Base-by-base conservation (phyloP, 1,139 yeast genomes). In the Wickerhamomyces sp. region DNA sequence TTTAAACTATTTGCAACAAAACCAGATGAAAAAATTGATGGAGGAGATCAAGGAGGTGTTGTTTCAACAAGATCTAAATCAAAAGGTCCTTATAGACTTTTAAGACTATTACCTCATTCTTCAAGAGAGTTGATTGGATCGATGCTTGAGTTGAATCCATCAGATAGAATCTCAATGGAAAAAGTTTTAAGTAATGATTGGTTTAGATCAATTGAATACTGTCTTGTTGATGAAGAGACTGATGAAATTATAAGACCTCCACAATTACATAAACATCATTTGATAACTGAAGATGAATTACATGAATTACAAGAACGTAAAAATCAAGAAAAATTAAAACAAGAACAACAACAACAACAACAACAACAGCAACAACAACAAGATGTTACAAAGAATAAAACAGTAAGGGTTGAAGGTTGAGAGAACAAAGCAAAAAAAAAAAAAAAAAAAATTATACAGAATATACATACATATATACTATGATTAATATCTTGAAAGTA, bases 51-150 rank as follows among this genome's bases (percentile, higher is more conserved):
- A 38, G 64, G 62, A 33, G 56, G 58, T 23, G 49, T 55, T 13
- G 30, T 19, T 19, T 7, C 7, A 19, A 8, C 21, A 19, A 52
- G 54, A 51, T 46, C 62, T 38, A 40, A 54, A 45, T 35, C 66
- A 44, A 45, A 49, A 45, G 96, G 98, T 1, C 96, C 96, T 1
- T 81, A 87, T 66, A 69, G 96, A 47, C 62, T 91, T 40, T 67
- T 89, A 64, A 71, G 95, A 48, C 68, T 87, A 43, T 65, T 91
- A 34, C 97, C 97, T 2, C 78, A 77, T 41, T 82, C 84, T 6
- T 72, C 95, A 14, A 69, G 96, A 41, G 78, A 75, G 3, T 68
- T 89, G 25, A 75, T 91, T 21, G 74, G 74, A 18, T 66, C 70
- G 34, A 89, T 89, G 95, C 66, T 91, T 26, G 77, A 70, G 36